Conservation (phyloP, 257 asterid species). For the Oldenlandia corymbosa region DNA sequence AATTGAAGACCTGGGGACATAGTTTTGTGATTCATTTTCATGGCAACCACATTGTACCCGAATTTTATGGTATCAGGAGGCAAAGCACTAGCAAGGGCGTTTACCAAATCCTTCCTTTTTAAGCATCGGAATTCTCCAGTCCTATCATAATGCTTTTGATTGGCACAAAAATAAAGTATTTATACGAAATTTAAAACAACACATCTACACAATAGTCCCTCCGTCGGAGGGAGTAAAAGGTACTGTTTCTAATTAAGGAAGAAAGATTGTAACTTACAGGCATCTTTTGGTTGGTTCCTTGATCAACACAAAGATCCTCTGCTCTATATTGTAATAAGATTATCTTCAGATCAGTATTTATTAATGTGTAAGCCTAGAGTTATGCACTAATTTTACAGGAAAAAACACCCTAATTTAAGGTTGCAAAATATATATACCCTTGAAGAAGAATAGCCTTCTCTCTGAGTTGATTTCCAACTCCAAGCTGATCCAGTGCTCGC, state of each 20-base stretch:
- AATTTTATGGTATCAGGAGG: conserved; percentile 26
- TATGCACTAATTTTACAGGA: neutral
- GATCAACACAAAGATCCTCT: conserved; percentile 19
- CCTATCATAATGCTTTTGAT: neutral
- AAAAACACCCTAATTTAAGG: neutral
- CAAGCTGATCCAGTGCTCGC: conserved; percentile 43
- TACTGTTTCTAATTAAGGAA: neutral
- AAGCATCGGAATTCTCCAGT: conserved; percentile 33
- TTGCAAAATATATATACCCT: conserved; percentile 4
- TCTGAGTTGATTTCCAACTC: conserved; percentile 27
- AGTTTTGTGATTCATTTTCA: conserved; percentile 21
- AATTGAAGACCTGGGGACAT: conserved; percentile 24
- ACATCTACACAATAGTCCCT: too few relatives aligned
- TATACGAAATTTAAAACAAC: too few relatives aligned
- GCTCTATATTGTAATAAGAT: conserved; percentile 14
- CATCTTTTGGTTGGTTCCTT: conserved; percentile 14
- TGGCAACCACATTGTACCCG: conserved; percentile 18
- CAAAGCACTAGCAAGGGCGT: conserved; percentile 28
- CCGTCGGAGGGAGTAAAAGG: too few relatives aligned
- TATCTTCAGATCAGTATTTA: neutral
- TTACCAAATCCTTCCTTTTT: conserved; percentile 30
- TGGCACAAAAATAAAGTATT: too few relatives aligned
- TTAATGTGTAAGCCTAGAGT: too few relatives aligned
- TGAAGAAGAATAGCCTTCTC: conserved; percentile 22
- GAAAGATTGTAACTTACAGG: conserved; percentile 19